These are phyloP conservation scores for Chamaecyparis obtusa DNA, from an alignment of 75 land plant species.

Conservation along the genomic window DNA sequence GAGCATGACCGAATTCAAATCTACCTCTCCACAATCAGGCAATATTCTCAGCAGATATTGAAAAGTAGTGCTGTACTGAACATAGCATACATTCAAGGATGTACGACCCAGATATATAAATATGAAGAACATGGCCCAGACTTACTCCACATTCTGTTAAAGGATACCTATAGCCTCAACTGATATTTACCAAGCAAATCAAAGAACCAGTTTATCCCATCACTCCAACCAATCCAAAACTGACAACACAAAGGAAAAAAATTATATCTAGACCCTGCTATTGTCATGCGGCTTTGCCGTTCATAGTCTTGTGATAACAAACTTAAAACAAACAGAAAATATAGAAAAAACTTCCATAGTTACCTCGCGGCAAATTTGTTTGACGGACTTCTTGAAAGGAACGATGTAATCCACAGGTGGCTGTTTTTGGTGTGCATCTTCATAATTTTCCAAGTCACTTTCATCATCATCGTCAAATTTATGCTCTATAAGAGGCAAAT, in stretches of 20 bases:
- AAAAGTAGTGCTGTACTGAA: not conserved
- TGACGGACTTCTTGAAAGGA: conserved; percentile 71
- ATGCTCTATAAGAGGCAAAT: conserved; percentile 86
- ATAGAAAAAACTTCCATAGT: not conserved
- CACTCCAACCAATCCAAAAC: not conserved
- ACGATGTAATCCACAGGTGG: conserved; percentile 52
- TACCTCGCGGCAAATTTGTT: conserved; percentile 86
- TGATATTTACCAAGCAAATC: not conserved
- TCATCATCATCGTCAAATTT: conserved; percentile 44
- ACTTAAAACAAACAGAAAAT: not conserved
- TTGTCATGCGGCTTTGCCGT: not conserved
- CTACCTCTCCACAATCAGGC: not conserved
- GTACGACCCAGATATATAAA: not conserved
- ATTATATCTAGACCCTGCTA: not conserved
- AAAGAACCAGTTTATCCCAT: not conserved
- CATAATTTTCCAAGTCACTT: conserved; percentile 52
- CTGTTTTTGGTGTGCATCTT: conserved; percentile 36
- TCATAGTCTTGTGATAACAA: not conserved
- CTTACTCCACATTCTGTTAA: not conserved
- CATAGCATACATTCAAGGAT: not conserved
- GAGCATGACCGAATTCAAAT: not conserved
- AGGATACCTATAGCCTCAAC: not conserved
- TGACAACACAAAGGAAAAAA: not conserved
- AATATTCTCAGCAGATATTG: not conserved
- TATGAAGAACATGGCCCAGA: not conserved